Evolutionary conservation across 768 basidiomycete species (phyloP).

Genomic region (Cystofilobasidium ferigula): DNA sequence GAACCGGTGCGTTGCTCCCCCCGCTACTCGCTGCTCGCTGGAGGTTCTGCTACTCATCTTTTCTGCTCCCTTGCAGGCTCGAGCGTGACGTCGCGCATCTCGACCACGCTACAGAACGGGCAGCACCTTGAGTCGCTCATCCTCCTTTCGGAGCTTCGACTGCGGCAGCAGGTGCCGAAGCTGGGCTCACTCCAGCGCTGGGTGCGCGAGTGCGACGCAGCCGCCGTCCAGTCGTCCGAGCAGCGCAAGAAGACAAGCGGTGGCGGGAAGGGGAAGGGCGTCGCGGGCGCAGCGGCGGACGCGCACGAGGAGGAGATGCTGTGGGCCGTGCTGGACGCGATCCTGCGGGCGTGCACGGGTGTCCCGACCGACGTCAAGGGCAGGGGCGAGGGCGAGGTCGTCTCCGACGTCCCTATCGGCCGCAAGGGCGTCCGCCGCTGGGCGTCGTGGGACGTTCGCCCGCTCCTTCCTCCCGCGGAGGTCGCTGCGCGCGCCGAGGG

Average conservation of each 20-base stretch:
- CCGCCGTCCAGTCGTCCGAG: slow-evolving; percentile 29
- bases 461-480: slow-evolving; percentile 25
- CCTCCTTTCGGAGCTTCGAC: slow-evolving; percentile 48
- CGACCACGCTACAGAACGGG: slow-evolving; percentile 42
- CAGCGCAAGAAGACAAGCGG: slow-evolving; percentile 7
- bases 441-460: slow-evolving; percentile 31
- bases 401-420: slow-evolving; percentile 19
- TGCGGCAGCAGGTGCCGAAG: slow-evolving; percentile 44
- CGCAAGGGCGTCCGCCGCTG: slow-evolving; percentile 29
- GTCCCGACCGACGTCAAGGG: slow-evolving; percentile 31
- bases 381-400: slow-evolving; percentile 19
- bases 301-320: slow-evolving; percentile 36
- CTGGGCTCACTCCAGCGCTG: slow-evolving; percentile 50
- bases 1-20: slow-evolving; percentile 9
- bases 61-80: not conserved
- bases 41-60: not conserved
- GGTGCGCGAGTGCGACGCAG: slow-evolving; percentile 52
- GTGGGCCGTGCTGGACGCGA: slow-evolving; percentile 46
- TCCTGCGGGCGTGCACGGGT: slow-evolving; percentile 41
- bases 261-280: slow-evolving; percentile 32
- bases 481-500: slow-evolving; percentile 2
- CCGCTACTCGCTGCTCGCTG: not conserved
- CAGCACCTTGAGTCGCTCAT: slow-evolving; percentile 46
- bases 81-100: slow-evolving; percentile 18
- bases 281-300: slow-evolving; percentile 40